These are phyloP conservation scores for Sporobolomyces roseus DNA, from an alignment of 768 basidiomycete species.

Conservation along the genomic window DNA sequence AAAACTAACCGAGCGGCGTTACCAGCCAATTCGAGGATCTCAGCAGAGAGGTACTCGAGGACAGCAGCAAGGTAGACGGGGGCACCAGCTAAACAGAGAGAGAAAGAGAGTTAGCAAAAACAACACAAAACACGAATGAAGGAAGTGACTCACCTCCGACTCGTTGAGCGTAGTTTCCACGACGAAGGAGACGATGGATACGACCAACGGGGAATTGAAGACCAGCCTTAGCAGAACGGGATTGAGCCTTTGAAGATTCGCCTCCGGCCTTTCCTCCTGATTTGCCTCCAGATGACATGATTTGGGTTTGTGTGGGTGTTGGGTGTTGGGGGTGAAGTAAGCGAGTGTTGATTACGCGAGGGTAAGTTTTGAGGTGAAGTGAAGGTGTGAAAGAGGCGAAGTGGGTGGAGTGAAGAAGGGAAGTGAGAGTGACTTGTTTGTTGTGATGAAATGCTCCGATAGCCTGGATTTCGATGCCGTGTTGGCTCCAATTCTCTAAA, in stretches of 20 bases:
- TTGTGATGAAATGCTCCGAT: background rate
- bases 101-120: too few species aligned
- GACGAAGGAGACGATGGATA: slow-evolving; percentile 69
- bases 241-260: slow-evolving; percentile 41
- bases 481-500: too few species aligned
- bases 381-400: too few species aligned
- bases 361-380: background rate
- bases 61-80: slow-evolving; percentile 75
- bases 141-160: slow-evolving; percentile 55
- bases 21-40: slow-evolving; percentile 79
- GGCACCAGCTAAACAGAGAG: background rate
- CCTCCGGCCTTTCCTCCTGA: slow-evolving; percentile 48
- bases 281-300: slow-evolving; percentile 47
- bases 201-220: slow-evolving; percentile 73
- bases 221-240: slow-evolving; percentile 38
- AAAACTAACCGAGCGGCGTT: slow-evolving; percentile 54
- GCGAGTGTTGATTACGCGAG: background rate
- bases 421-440: background rate
- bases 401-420: too few species aligned
- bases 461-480: too few species aligned
- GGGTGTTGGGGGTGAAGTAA: background rate
- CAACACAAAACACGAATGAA: too few species aligned
- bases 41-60: slow-evolving; percentile 77
- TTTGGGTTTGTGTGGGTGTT: background rate
- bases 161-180: slow-evolving; percentile 69